phyloP scores from a whole-genome alignment of 495 filamentous ascomycete species.

The Hypoxylon cercidicola region DNA sequence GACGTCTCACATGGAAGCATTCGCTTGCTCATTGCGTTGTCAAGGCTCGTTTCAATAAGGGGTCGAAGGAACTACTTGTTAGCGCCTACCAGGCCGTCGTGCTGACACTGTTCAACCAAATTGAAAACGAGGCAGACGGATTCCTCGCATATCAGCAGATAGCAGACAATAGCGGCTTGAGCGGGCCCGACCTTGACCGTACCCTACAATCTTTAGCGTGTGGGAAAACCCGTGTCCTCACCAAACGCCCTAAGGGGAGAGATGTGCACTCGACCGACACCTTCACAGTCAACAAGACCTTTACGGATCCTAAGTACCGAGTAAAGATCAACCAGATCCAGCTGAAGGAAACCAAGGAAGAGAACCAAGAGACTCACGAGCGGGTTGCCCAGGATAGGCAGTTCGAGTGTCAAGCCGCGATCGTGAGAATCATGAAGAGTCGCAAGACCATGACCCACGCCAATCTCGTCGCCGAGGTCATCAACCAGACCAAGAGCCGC shows the following conservation, averaged over 20 bases:
- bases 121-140: constrained; percentile 58
- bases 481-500: constrained; percentile 84
- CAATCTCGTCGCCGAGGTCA: constrained; percentile 86
- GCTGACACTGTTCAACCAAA: constrained; percentile 88
- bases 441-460: constrained; percentile 84
- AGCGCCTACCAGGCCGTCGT: constrained; percentile 92
- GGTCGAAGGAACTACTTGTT: constrained; percentile 85
- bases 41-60: constrained; percentile 78
- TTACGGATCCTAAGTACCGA: constrained; percentile 83
- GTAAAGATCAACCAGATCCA: constrained; percentile 99
- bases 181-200: constrained; percentile 80
- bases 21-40: constrained; percentile 87
- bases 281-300: constrained; percentile 80
- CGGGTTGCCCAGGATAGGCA: constrained; percentile 87
- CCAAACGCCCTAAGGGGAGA: constrained; percentile 83
- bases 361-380: constrained; percentile 94
- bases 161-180: constrained; percentile 68
- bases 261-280: constrained; percentile 81
- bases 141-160: constrained; percentile 76
- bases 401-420: constrained; percentile 96
- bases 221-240: constrained; percentile 85
- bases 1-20: constrained; percentile 92
- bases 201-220: constrained; percentile 95
- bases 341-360: constrained; percentile 85
- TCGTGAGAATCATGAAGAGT: constrained; percentile 97